Base-by-base conservation (phyloP, 2,329 filamentous ascomycete species). In the Neofusicoccum sp. region DNA sequence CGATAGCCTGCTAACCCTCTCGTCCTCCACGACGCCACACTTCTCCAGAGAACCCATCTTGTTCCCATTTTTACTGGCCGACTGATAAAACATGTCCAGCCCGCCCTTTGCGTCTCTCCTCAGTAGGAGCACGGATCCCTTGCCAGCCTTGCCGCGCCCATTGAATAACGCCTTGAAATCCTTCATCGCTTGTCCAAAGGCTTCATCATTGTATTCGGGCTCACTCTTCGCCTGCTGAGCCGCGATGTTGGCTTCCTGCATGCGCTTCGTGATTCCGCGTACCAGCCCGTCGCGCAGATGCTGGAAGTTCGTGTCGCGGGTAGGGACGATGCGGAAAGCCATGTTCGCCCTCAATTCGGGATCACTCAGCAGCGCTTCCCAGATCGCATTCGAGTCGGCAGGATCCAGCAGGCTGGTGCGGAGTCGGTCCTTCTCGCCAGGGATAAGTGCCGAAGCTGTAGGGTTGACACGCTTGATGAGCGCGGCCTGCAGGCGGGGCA, bases 231-330 rank as follows among this genome's bases (percentile, higher is more conserved):
- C 73, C 9, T 71, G 69, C 61, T 79, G 75, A 2, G 74, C 71
- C 6, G 75, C 74, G 57, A 83, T 78, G 40, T 83, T 80, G 1
- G 80, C 79, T 24, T 81, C 80, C 64, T 87, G 82, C 2, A 89
- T 88, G 34, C 89, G 86, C 7, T 85, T 88, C 58, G 90, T 89
- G 65, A 99, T 89, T 24, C 90, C 89, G 5, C 92, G 85, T 62
- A 97, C 90, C 79, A 93, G 96, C 1, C 90, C 95, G 71, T 99
- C 95, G 41, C 93, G 86, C 64, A 99, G 76, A 74, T 99, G 95
- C 65, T 88, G 86, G 75, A 97, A 98, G 75, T 98, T 93, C 16
- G 95, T 99, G 75, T 96, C 92, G 38, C 91, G 84, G n/a, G 91
- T 92, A 0, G 95, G 95, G 2, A 93, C 87, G 64, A 99, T 89